phyloP scores from a whole-genome alignment of 129 eudicot genomes.

The Saposhnikovia divaricata region DNA sequence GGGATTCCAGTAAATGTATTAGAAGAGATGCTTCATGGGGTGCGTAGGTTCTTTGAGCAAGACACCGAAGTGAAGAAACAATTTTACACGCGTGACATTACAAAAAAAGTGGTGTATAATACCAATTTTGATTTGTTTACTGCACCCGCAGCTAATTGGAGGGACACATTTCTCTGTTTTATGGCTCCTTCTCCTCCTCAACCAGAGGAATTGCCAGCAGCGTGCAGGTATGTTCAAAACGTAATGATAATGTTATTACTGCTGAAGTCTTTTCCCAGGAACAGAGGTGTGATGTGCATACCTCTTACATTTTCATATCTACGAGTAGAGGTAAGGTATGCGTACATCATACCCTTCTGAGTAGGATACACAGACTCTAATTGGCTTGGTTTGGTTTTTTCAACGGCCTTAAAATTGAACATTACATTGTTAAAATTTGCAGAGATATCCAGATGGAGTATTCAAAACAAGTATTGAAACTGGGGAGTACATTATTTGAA shows the following conservation, averaged over 20 bases:
- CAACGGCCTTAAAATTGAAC: too few relatives aligned
- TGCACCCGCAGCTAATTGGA: conserved; percentile 16
- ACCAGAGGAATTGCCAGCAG: conserved; percentile 12
- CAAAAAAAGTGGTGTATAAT: conserved; percentile 9
- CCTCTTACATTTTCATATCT: too few relatives aligned
- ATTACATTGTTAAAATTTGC: neutral
- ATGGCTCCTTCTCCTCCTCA: conserved; percentile 13
- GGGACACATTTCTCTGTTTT: conserved; percentile 13
- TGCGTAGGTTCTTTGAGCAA: conserved; percentile 14
- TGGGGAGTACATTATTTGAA: conserved; percentile 10
- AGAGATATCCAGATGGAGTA: conserved; percentile 1
- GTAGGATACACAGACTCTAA: too few relatives aligned
- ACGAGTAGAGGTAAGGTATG: too few relatives aligned
- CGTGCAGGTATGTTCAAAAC: conserved; percentile 10
- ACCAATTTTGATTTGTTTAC: conserved; percentile 16
- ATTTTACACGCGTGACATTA: conserved; percentile 12
- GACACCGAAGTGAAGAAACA: conserved; percentile 14
- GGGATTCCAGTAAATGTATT: conserved; percentile 25
- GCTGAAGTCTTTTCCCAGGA: too few relatives aligned
- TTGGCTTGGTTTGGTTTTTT: too few relatives aligned
- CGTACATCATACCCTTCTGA: too few relatives aligned
- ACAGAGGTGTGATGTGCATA: too few relatives aligned
- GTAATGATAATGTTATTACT: too few relatives aligned
- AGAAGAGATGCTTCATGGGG: conserved; percentile 22
- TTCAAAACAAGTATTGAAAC: neutral